Evolutionary conservation across 257 asterid genomes (phyloP).

Genomic region (Gentiana macrophylla): DNA sequence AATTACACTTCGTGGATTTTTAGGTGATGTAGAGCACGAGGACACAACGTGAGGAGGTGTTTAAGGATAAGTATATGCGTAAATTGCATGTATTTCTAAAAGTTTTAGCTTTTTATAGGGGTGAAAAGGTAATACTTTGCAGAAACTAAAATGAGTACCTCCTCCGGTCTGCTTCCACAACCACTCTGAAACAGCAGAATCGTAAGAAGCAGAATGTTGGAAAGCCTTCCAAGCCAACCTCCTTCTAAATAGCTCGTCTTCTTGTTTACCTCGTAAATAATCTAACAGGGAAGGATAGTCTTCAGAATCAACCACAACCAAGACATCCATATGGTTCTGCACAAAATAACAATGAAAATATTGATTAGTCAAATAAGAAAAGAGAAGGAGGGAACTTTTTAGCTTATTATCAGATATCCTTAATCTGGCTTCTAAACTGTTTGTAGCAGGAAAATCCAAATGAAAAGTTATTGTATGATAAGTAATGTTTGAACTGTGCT

Average conservation of each 20-base stretch:
- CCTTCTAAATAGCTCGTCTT: conserved; percentile 58
- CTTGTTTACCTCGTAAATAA: conserved; percentile 47
- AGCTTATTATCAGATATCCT: background rate
- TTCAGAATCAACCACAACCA: conserved; percentile 84
- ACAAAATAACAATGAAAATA: conserved; percentile 1
- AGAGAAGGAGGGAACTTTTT: background rate
- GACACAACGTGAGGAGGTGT: too few species aligned
- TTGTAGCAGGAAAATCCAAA: too few species aligned
- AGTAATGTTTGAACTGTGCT: too few species aligned
- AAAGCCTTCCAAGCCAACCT: conserved; percentile 93
- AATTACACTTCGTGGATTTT: too few species aligned
- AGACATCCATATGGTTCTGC: conserved; percentile 93
- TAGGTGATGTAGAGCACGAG: too few species aligned
- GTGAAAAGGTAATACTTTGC: too few species aligned
- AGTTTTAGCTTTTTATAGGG: too few species aligned
- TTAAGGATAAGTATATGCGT: too few species aligned
- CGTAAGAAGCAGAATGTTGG: conserved; percentile 94
- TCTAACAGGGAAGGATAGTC: conserved; percentile 76
- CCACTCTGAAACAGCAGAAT: conserved; percentile 99
- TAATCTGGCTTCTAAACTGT: too few species aligned
- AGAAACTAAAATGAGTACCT: conserved; percentile 32
- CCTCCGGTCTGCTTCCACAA: conserved; percentile 82
- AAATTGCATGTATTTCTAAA: too few species aligned
- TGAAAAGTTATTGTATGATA: too few species aligned
- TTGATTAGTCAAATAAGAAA: background rate